phyloP scores from a whole-genome alignment of 306 rosid genomes.

The Vigna angularis region DNA sequence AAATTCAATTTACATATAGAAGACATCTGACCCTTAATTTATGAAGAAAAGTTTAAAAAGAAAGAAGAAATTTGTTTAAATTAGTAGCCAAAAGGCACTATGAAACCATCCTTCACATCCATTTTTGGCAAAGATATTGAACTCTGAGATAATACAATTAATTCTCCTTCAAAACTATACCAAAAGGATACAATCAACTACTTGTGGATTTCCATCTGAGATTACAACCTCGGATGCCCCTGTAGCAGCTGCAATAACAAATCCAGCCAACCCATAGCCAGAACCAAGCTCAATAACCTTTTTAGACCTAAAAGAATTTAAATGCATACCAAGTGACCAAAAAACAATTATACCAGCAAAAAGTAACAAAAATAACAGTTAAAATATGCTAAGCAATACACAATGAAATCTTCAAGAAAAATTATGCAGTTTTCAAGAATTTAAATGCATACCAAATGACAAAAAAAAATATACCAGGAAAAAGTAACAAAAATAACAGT shows the following conservation, averaged over 20 bases:
- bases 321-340: not conserved
- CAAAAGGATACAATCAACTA: constrained; percentile 89
- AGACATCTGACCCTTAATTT: not conserved
- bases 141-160: constrained; percentile 1
- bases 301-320: constrained; percentile 65
- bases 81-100: constrained; percentile 14
- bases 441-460: too few species aligned
- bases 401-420: constrained; percentile 25
- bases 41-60: constrained; percentile 13
- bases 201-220: constrained; percentile 96
- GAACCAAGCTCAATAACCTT: constrained; percentile 94
- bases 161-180: constrained; percentile 13
- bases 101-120: constrained; percentile 14
- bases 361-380: constrained; percentile 37
- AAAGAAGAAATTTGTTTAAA: constrained; percentile 17
- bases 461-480: too few species aligned
- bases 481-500: constrained; percentile 11
- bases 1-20: constrained; percentile 17
- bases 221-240: constrained; percentile 86
- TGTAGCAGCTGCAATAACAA: constrained; percentile 80
- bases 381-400: constrained; percentile 32
- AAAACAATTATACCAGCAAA: constrained; percentile 24
- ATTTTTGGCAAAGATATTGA: constrained; percentile 1
- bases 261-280: constrained; percentile 94
- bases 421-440: constrained; percentile 2